These are phyloP conservation scores for Dioscorea zingiberensis DNA, from an alignment of 106 monocot species.

Conservation along the genomic window DNA sequence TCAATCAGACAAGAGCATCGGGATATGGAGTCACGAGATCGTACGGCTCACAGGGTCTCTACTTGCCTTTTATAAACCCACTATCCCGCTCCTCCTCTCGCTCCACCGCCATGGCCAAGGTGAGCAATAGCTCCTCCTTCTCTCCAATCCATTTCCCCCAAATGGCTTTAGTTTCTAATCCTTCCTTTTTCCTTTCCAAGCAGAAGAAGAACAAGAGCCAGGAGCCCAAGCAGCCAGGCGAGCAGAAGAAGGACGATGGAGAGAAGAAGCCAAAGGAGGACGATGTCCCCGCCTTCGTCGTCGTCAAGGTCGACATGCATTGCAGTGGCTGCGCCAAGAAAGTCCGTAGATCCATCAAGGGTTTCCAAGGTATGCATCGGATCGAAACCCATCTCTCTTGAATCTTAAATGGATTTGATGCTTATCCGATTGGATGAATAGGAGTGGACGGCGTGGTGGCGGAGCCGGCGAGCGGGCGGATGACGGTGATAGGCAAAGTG, in stretches of 20 bases:
- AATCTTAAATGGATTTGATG: too few species aligned
- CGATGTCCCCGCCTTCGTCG: constrained; percentile 3
- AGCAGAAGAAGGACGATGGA: not conserved
- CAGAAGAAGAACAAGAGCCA: not conserved
- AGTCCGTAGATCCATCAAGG: constrained; percentile 30
- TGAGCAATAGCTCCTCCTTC: too few species aligned
- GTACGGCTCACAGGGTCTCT: too few species aligned
- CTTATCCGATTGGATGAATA: constrained; percentile 5
- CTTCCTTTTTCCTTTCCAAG: too few species aligned
- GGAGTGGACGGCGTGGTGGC: constrained; percentile 33
- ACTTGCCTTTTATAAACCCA: too few species aligned
- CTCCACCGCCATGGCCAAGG: too few species aligned
- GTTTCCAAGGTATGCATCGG: constrained; percentile 23
- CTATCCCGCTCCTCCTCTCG: too few species aligned
- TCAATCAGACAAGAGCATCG: too few species aligned
- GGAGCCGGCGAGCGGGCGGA: constrained; percentile 27
- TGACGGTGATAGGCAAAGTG: constrained; percentile 53
- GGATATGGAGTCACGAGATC: too few species aligned
- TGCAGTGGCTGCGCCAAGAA: constrained; percentile 58
- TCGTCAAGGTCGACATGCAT: constrained; percentile 53
- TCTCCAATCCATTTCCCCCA: too few species aligned
- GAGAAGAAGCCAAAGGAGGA: constrained; percentile 11
- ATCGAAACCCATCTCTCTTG: not conserved
- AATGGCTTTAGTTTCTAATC: too few species aligned
- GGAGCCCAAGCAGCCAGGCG: not conserved